Base-by-base conservation (phyloP, 2,329 filamentous ascomycete genomes). In the Fusarium verrucosum region DNA sequence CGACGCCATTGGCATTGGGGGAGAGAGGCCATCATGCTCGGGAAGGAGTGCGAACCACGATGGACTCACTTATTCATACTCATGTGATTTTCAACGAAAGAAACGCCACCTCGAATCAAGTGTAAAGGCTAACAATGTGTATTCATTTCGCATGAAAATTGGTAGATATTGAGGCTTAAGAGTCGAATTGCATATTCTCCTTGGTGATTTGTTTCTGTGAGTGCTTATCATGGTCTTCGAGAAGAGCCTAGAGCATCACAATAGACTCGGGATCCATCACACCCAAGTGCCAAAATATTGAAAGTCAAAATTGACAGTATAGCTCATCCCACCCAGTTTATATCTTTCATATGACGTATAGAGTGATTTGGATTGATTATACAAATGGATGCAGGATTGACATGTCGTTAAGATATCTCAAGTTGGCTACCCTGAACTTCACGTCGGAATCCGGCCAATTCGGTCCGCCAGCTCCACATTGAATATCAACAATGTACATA, bases 381-480 rank as follows among this genome's bases (percentile, higher is more conserved):
- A n/a, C 7, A 6, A 32, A 32, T 3, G 13, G 30, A 16, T 16
- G 14, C 14, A n/a, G 7, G 4, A 32, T 32, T n/a, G 16, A 16
- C 23, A 23, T n/a, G 14, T 32, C 30, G 30, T 32, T 7, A 4
- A 32, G 7, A 32, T 32, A 32, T 9, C 6, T 30, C 6, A 36
- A 46, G 19, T 14, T 51, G 26, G 26, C 13, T 67, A 66, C 63
- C 63, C 63, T 66, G 13, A 47, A 66, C 44, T 10, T 4, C 25
- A n/a, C 20, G 14, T 7, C 38, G 33, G 26, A 56, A 35, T 37
- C 19, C 36, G 38, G 30, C 14, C 30, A 30, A 35, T 22, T 37
- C 28, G 32, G 35, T 16, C 46, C 42, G 58, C 44, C 52, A 66
- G 41, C 63, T 66, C 62, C 63, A 66, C 63, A 20, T 10, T 26